Base-by-base conservation (phyloP, 441 rosid species). In the Dalechampia spathulata region DNA sequence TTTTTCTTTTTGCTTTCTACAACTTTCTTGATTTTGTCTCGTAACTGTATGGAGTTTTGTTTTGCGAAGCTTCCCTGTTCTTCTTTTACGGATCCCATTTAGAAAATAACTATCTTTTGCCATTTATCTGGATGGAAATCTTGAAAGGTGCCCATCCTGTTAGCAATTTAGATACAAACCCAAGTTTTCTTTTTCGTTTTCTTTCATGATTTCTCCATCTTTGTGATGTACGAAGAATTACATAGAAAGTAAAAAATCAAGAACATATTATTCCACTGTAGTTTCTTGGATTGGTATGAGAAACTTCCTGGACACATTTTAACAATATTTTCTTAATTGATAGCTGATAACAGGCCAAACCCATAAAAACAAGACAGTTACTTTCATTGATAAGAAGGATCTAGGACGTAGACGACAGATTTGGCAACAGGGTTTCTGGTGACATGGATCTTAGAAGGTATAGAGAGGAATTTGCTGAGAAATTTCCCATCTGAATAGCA, bases 401-500 rank as follows among this genome's bases (percentile, higher is more conserved):
- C 36, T 38, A 17, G 15, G 46, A 14, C 14, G 39, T 20, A n/a
- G 5, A 43, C 40, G 39, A 57, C 52, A 32, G 7, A 10, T 30
- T 10, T 20, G 21, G 8, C 36, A 30, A 19, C 36, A 6, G 21
- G 7, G 16, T 30, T 20, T 42, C n/a, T n/a, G n/a, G n/a, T n/a
- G n/a, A n/a, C n/a, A n/a, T n/a, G n/a, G n/a, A n/a, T n/a, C n/a
- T n/a, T n/a, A n/a, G n/a, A n/a, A n/a, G 15, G 30, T 37, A 23
- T 4, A 12, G 21, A 16, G 6, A 30, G 52, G 59, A 65, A 52
- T 20, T 36, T 58, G 37, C 59, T n/a, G 5, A 32, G 60, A 58
- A 65, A 58, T 49, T 65, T 58, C 52, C 32, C 13, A 5, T 15
- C 39, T 30, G 12, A 23, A 21, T 47, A 12, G 57, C 58, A 39